These are phyloP conservation scores for Primulina huaijiensis DNA, from an alignment of 257 asterid genomes.

Conservation along the genomic window DNA sequence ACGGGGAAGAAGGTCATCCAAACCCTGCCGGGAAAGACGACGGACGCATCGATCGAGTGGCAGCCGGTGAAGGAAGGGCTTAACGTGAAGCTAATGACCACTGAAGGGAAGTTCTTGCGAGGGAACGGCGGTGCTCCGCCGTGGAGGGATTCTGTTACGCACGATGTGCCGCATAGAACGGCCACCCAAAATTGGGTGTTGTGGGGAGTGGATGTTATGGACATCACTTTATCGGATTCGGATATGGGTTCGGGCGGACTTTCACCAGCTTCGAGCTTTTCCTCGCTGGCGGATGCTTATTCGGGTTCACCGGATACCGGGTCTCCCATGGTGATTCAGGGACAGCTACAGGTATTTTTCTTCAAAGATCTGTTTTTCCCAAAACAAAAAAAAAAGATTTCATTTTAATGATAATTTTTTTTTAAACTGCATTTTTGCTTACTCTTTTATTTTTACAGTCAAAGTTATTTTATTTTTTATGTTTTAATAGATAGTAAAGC, in stretches of 20 bases:
- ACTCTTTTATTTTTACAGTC: no score
- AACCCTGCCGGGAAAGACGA: constrained; percentile 29
- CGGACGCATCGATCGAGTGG: constrained; percentile 49
- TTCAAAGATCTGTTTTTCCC: no score
- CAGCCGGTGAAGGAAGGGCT: constrained; percentile 66
- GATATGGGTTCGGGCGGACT: constrained; percentile 23
- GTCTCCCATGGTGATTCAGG: constrained; percentile 26
- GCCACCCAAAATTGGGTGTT: constrained; percentile 73
- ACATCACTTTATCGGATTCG: constrained; percentile 38
- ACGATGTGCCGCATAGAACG: constrained; percentile 71
- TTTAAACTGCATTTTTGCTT: no score
- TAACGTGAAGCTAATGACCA: constrained; percentile 54
- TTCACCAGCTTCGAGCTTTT: constrained; percentile 42
- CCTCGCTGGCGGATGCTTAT: constrained; percentile 39
- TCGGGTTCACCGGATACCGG: constrained; percentile 46
- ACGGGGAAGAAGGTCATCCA: constrained; percentile 73
- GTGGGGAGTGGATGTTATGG: constrained; percentile 71
- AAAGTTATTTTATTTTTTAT: no score
- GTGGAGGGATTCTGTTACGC: constrained; percentile 74
- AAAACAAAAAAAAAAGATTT: no score
- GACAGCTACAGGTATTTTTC: neutral
- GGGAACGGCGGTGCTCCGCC: constrained; percentile 81
- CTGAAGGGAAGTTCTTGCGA: constrained; percentile 63
- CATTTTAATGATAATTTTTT: no score
- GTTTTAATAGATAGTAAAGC: no score